A percentile compares a stretch with the other conserved stretches of the same genome.
Conservation (phyloP, 768 basidiomycete species). For the Kwoniella newhampshirensis region DNA sequence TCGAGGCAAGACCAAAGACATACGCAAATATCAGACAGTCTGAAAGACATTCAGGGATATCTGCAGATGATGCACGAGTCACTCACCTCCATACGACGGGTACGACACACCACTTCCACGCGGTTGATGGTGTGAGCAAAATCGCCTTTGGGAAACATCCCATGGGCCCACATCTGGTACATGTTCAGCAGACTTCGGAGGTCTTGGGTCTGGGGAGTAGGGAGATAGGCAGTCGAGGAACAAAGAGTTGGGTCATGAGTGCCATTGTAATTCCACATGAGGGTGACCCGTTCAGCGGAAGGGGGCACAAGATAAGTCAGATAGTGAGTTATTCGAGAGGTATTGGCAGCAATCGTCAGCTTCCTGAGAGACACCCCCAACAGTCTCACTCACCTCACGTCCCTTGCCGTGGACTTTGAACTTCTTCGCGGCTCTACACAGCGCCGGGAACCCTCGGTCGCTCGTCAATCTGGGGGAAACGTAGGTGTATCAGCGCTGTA, state of each 20-base stretch:
- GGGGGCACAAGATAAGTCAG: too few relatives aligned
- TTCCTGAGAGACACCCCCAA: too few relatives aligned
- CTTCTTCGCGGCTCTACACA: conserved; percentile 72
- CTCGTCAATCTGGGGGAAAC: conserved; percentile 60
- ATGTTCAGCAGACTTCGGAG: conserved; percentile 73
- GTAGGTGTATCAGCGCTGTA: neutral
- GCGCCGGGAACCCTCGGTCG: conserved; percentile 71
- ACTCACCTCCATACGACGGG: conserved; percentile 78
- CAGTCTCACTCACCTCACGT: conserved; percentile 66
- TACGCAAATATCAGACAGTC: too few relatives aligned
- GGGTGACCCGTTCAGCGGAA: too few relatives aligned
- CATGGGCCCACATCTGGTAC: conserved; percentile 95
- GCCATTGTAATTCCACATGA: too few relatives aligned
- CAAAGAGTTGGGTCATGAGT: neutral
- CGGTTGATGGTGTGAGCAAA: conserved; percentile 82
- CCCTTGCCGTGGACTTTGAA: conserved; percentile 87
- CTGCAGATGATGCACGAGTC: conserved; percentile 1
- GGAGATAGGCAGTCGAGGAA: too few relatives aligned
- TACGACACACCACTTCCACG: conserved; percentile 85
- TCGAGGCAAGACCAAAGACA: too few relatives aligned
- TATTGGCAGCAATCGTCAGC: too few relatives aligned
- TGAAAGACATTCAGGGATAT: conserved; percentile 2
- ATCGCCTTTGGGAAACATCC: conserved; percentile 81
- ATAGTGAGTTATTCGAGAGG: too few relatives aligned
- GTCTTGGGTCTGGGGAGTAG: conserved; percentile 67